Conservation (phyloP, 352 stramenopile genomes). For the Phytophthora vignae region DNA sequence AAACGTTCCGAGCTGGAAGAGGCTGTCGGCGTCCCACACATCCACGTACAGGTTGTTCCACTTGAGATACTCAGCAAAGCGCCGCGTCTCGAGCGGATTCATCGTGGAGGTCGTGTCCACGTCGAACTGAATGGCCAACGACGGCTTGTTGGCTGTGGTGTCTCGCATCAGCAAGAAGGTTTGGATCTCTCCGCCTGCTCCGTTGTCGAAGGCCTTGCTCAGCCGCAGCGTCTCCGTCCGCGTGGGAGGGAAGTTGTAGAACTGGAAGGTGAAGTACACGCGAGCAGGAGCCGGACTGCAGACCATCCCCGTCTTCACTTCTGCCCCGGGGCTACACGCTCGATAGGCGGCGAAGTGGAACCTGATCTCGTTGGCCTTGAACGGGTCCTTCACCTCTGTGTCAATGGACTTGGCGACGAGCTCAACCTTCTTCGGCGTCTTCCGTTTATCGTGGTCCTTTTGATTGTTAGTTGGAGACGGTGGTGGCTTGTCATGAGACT, state of each 20-base stretch:
- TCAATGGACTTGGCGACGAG: constrained; percentile 57
- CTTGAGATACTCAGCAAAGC: constrained; percentile 91
- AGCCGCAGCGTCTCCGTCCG: constrained; percentile 85
- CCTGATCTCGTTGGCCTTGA: constrained; percentile 87
- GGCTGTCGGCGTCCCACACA: constrained; percentile 93
- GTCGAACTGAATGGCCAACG: constrained; percentile 77
- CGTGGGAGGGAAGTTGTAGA: constrained; percentile 91
- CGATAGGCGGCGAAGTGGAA: constrained; percentile 93
- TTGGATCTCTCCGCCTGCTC: constrained; percentile 33
- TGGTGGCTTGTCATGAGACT: constrained; percentile 46
- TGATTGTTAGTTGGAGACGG: constrained; percentile 36
- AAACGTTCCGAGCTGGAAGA: constrained; percentile 90
- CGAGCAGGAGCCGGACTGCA: constrained; percentile 30
- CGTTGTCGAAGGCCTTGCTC: constrained; percentile 60
- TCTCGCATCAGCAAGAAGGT: constrained; percentile 79
- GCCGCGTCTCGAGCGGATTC: constrained; percentile 70
- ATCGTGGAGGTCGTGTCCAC: constrained; percentile 69
- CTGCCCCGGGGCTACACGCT: constrained; percentile 7
- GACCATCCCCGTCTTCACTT: constrained; percentile 7
- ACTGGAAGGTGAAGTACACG: constrained; percentile 94
- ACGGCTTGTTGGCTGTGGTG: constrained; percentile 64
- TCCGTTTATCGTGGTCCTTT: constrained; percentile 15
- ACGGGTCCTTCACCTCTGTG: constrained; percentile 76
- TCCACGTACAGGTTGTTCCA: constrained; percentile 90
- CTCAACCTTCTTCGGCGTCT: constrained; percentile 7